Evolutionary conservation across 2,329 filamentous ascomycete genomes (phyloP).

Genomic region (Pseudogymnoascus sp.): DNA sequence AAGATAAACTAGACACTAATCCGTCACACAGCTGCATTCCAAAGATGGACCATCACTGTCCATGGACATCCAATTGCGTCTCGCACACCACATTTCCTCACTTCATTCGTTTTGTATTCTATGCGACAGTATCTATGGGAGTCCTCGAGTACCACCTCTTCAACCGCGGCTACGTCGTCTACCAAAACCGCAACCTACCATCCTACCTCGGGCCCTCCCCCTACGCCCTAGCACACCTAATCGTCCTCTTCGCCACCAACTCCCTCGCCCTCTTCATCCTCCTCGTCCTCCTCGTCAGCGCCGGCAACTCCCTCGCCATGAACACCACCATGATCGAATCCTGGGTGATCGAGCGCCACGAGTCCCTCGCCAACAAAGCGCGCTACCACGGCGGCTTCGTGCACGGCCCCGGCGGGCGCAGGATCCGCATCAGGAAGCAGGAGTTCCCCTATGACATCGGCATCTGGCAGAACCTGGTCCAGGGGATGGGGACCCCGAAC

Average conservation of each 20-base stretch:
- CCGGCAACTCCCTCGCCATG: conserved; percentile 49
- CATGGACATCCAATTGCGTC: conserved; percentile 78
- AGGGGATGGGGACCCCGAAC: conserved; percentile 66
- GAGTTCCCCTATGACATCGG: conserved; percentile 80
- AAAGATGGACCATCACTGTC: conserved; percentile 81
- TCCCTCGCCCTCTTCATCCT: conserved; percentile 53
- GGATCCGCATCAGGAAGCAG: conserved; percentile 49
- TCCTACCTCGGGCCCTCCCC: conserved; percentile 64
- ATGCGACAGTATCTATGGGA: conserved; percentile 53
- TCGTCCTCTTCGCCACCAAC: conserved; percentile 49
- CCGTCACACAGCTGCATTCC: conserved; percentile 51
- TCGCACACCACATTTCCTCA: conserved; percentile 74
- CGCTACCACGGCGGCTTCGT: conserved; percentile 31
- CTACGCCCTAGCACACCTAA: conserved; percentile 49
- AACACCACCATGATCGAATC: conserved; percentile 76
- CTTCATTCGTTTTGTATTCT: conserved; percentile 70
- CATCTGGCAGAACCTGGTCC: conserved; percentile 62
- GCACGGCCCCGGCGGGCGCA: conserved; percentile 37
- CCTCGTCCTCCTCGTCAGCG: conserved; percentile 54
- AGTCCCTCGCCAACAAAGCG: conserved; percentile 43
- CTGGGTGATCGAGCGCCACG: conserved; percentile 63
- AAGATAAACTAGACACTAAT: neutral
- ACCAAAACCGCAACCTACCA: conserved; percentile 56
- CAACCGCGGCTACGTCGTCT: conserved; percentile 50
- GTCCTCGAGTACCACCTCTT: conserved; percentile 52